These are phyloP conservation scores for Sarocladium strictum DNA, from an alignment of 2,329 filamentous ascomycete species.

Conservation along the genomic window DNA sequence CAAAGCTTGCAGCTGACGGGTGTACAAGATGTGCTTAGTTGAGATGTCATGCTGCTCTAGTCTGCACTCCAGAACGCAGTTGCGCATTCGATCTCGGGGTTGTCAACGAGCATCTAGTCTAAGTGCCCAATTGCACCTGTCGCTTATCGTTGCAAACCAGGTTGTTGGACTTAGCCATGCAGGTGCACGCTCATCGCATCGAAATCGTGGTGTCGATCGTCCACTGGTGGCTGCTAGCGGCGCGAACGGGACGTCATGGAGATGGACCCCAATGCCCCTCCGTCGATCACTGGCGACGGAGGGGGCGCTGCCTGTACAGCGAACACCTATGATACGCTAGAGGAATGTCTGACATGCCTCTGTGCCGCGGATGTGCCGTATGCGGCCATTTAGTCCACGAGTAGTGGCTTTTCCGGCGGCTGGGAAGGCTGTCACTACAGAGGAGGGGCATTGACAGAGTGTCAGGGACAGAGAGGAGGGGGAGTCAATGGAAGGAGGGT, in stretches of 20 bases:
- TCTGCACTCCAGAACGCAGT: too few species aligned
- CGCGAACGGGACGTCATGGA: background rate
- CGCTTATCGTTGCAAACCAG: background rate
- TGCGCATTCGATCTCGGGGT: too few species aligned
- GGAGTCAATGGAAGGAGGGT: background rate
- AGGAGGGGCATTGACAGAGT: background rate
- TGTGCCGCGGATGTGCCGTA: background rate
- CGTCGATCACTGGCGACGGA: background rate
- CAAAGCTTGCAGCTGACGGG: too few species aligned
- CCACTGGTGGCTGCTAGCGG: conserved; percentile 1
- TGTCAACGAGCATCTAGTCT: too few species aligned
- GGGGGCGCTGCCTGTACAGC: background rate
- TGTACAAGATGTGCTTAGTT: too few species aligned
- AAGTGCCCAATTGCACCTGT: too few species aligned
- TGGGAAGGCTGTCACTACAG: too few species aligned
- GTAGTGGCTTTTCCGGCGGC: background rate
- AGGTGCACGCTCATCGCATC: background rate
- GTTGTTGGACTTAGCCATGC: background rate
- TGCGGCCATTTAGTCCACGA: background rate
- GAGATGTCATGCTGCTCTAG: too few species aligned
- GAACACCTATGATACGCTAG: background rate
- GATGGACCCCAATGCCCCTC: background rate
- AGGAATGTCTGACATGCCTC: background rate
- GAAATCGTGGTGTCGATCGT: background rate
- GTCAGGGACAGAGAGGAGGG: background rate